phyloP scores from a whole-genome alignment of 2,329 filamentous ascomycete genomes.

The Claviceps cyperi region DNA sequence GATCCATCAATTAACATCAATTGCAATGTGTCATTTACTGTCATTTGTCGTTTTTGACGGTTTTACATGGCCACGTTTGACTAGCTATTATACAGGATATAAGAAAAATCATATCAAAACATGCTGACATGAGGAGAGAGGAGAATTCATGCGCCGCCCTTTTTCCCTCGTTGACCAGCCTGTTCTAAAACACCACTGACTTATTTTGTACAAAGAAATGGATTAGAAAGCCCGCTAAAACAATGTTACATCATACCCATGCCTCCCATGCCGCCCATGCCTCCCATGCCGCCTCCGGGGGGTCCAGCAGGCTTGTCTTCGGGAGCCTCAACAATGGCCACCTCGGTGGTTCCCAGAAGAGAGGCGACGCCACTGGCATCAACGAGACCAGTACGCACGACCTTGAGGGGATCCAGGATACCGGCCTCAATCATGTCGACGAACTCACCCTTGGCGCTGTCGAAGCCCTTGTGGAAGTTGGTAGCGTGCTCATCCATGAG shows the following conservation, averaged over 20 bases:
- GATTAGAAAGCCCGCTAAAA: neutral
- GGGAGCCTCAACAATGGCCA: slow-evolving; percentile 88
- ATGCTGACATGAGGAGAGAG: slow-evolving; percentile 16
- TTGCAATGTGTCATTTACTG: neutral
- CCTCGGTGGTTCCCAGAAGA: slow-evolving; percentile 92
- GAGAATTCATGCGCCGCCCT: slow-evolving; percentile 19
- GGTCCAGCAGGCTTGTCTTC: slow-evolving; percentile 68
- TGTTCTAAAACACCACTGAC: slow-evolving; percentile 28
- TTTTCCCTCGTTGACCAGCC: neutral
- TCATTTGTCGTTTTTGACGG: slow-evolving; percentile 10
- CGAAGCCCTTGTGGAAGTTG: slow-evolving; percentile 98
- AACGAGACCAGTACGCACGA: slow-evolving; percentile 88
- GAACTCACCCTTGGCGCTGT: slow-evolving; percentile 94
- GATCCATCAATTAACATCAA: neutral
- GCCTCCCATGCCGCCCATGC: slow-evolving; percentile 27
- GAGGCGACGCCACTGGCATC: slow-evolving; percentile 95
- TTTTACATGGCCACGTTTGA: slow-evolving; percentile 15
- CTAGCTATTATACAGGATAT: slow-evolving; percentile 21
- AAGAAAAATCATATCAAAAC: slow-evolving; percentile 14
- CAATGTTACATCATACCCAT: slow-evolving; percentile 40
- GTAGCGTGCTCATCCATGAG: slow-evolving; percentile 80
- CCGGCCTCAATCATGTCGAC: slow-evolving; percentile 95
- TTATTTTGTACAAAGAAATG: slow-evolving; percentile 13
- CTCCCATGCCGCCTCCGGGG: slow-evolving; percentile 51
- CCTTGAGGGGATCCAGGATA: slow-evolving; percentile 99